Conservation (phyloP, 352 stramenopile genomes). For the Pythium graminicola region DNA sequence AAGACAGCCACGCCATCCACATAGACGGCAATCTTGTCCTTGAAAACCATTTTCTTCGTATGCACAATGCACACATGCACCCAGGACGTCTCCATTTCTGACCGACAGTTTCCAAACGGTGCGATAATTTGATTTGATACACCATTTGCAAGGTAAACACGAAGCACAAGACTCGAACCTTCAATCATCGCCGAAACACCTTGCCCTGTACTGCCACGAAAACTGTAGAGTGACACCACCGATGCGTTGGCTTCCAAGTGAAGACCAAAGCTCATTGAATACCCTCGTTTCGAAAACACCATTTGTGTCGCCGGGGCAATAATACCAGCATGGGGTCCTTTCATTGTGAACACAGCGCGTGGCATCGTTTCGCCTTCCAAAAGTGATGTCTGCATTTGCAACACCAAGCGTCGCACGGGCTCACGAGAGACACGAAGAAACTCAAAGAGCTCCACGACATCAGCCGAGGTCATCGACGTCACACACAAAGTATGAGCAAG, state of each 20-base stretch:
- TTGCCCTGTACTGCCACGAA: constrained; percentile 67
- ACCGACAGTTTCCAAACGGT: constrained; percentile 40
- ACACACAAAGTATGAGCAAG: constrained; percentile 40
- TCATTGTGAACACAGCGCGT: constrained; percentile 68
- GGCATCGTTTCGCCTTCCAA: constrained; percentile 47
- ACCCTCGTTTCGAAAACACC: constrained; percentile 70
- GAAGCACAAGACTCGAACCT: constrained; percentile 46
- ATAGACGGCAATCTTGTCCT: constrained; percentile 75
- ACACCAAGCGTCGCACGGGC: constrained; percentile 35
- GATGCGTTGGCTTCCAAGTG: constrained; percentile 30
- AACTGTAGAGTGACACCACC: constrained; percentile 59
- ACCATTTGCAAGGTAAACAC: constrained; percentile 38
- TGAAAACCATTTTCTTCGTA: constrained; percentile 86
- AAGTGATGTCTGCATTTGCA: constrained; percentile 55
- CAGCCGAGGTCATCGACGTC: constrained; percentile 50
- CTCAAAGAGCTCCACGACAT: constrained; percentile 67
- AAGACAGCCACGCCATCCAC: constrained; percentile 54
- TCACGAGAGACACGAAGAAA: constrained; percentile 48
- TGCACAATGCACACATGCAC: constrained; percentile 75
- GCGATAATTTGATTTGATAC: constrained; percentile 46
- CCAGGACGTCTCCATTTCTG: constrained; percentile 52
- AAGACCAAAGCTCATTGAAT: constrained; percentile 63
- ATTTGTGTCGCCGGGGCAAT: constrained; percentile 49
- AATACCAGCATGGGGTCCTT: constrained; percentile 51
- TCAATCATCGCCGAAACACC: constrained; percentile 59